These are phyloP conservation scores for Apophysomyces sp. DNA, from an alignment of 371 early-diverging fungal species.

Conservation along the genomic window DNA sequence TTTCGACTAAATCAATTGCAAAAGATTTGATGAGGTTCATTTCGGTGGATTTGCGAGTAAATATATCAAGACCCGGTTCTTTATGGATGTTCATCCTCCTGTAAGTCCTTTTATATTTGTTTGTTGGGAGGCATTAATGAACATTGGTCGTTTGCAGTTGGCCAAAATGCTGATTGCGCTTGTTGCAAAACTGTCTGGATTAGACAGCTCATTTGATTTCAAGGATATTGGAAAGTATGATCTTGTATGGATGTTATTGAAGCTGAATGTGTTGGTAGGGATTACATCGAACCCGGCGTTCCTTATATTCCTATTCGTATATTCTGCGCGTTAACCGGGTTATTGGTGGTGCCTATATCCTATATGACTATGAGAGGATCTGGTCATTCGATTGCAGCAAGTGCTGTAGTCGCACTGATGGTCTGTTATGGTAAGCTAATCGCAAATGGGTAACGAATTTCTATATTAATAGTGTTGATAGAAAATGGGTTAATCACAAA, in stretches of 20 bases:
- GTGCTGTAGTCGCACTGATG: constrained; percentile 43
- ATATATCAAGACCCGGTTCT: constrained; percentile 91
- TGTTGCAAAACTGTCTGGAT: constrained; percentile 77
- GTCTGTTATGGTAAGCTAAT: constrained; percentile 41
- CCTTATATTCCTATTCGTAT: constrained; percentile 45
- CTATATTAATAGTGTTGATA: constrained; percentile 1
- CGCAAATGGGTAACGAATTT: neutral
- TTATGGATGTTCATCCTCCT: constrained; percentile 90
- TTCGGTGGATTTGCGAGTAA: constrained; percentile 98
- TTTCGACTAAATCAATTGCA: no score
- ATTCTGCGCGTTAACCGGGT: constrained; percentile 40
- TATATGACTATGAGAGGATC: constrained; percentile 45
- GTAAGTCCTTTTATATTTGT: constrained; percentile 8
- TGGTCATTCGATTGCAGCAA: constrained; percentile 45
- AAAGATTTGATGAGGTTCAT: constrained; percentile 70
- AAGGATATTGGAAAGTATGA: constrained; percentile 83
- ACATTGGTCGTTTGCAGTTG: constrained; percentile 39
- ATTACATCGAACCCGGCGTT: constrained; percentile 40
- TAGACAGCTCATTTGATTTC: constrained; percentile 89
- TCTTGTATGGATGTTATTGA: neutral
- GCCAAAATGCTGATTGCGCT: constrained; percentile 96
- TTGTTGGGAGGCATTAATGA: neutral
- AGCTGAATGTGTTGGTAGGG: constrained; percentile 13
- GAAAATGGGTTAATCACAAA: constrained; percentile 88
- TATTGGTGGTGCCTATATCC: constrained; percentile 45